Evolutionary conservation across 441 rosid genomes (phyloP), one percentile per base, ranked within the genome.

Genomic region (Bocquillonia castaneifolia): DNA sequence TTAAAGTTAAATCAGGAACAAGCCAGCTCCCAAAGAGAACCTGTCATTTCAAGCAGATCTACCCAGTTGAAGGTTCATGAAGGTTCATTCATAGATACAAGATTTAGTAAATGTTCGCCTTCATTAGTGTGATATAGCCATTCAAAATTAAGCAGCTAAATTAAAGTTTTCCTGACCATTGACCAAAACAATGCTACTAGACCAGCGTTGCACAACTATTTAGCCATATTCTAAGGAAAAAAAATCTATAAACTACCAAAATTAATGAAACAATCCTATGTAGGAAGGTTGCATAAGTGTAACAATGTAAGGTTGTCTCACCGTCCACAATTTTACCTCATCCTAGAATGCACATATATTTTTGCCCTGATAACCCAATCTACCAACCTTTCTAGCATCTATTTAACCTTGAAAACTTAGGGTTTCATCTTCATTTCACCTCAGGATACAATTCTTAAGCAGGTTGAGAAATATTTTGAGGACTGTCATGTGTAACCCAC

Each of bases 31-130:
- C 17, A 23, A 17, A 15, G 13, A 20, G 1, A 48, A 59, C 23
- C 47, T 59, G 45, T 20, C 60, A 60, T 18, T 31, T 54, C 36
- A 39, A 32, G 66, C 68, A 36, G 20, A 62, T 57, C 55, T 42
- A 22, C 47, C 15, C 0, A 22, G 45, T 58, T 42, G 29, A 36
- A 37, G 54, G 52, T 59, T 26, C 44, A 52, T 42, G 29, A 36
- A 37, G 54, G 52, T 59, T 60, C 66, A 40, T 58, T 37, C 9
- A 63, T 7, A 25, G 65, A n/a, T 44, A 65, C 15, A 22, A 8
- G 53, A 26, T 36, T 68, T 13, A n/a, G n/a, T n/a, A 68, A 17
- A 18, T 22, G 32, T 23, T 23, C 23, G 45, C 39, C 47, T n/a
- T n/a, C n/a, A n/a, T n/a, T n/a, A n/a, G n/a, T n/a, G n/a, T n/a